Evolutionary conservation across 1,284 basidiomycete species (phyloP).

Genomic region (Cerioporus squamosus): DNA sequence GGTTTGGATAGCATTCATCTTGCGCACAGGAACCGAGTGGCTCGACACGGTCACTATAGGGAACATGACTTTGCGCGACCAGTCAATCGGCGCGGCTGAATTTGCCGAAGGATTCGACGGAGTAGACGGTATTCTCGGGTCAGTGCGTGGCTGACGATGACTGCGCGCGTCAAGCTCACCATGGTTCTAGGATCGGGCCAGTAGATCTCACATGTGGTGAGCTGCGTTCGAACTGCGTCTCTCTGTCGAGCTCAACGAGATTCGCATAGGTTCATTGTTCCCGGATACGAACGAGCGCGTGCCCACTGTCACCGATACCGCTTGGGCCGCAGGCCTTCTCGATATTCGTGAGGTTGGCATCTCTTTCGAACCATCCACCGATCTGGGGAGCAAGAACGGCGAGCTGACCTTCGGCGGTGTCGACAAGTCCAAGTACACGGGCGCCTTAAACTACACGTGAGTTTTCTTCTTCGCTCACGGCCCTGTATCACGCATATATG

Average conservation of each 20-base stretch:
- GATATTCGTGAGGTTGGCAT: conserved; percentile 49
- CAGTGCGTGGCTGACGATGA: no score
- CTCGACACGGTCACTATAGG: conserved; percentile 52
- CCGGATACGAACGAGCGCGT: no score
- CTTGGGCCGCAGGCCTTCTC: conserved; percentile 47
- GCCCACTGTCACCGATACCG: conserved; percentile 44
- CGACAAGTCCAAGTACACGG: conserved; percentile 45
- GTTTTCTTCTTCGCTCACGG: background rate
- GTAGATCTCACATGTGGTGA: conserved; percentile 51
- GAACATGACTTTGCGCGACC: conserved; percentile 50
- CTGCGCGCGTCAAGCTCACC: no score
- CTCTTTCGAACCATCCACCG: conserved; percentile 52
- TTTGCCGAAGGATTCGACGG: conserved; percentile 43
- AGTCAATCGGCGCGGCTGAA: conserved; percentile 57
- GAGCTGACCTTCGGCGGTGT: conserved; percentile 55
- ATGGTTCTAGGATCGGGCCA: conserved; percentile 59
- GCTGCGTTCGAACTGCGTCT: no score
- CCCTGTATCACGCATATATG: no score
- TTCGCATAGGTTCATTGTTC: no score
- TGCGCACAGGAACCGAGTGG: no score
- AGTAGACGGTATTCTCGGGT: conserved; percentile 62
- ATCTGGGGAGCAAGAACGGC: conserved; percentile 38
- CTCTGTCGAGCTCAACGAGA: no score
- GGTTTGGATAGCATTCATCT: no score
- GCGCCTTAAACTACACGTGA: no score